A percentile compares a stretch with the other conserved stretches of the same genome.
Evolutionary conservation across 1,284 basidiomycete genomes (phyloP).

Genomic region (Cryptococcus wingfieldii): DNA sequence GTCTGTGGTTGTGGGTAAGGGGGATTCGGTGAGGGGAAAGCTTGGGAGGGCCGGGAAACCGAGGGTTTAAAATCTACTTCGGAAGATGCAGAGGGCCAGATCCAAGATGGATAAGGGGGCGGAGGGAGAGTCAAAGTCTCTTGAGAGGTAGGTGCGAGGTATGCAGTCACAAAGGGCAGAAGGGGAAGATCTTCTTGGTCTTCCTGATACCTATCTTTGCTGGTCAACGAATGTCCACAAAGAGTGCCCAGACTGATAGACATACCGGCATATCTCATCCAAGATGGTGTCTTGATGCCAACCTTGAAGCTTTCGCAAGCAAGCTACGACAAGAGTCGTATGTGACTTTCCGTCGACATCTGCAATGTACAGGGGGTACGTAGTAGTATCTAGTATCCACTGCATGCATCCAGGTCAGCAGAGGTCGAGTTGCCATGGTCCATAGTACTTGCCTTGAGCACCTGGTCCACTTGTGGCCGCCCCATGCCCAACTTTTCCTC

Average conservation of each 20-base stretch:
- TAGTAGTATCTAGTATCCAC: slow-evolving; percentile 32
- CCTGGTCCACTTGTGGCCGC: slow-evolving; percentile 32
- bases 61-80: neutral
- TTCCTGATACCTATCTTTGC: slow-evolving; percentile 31
- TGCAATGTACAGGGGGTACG: slow-evolving; percentile 43
- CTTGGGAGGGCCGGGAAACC: no score
- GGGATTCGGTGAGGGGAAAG: no score
- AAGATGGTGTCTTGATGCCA: slow-evolving; percentile 42
- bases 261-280: slow-evolving; percentile 39
- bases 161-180: slow-evolving; percentile 34
- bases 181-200: slow-evolving; percentile 43
- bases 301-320: slow-evolving; percentile 43
- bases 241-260: neutral
- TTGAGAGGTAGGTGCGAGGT: slow-evolving; percentile 22
- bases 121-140: slow-evolving; percentile 27
- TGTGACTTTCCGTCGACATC: slow-evolving; percentile 44
- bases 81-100: slow-evolving; percentile 30
- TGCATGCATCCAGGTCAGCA: slow-evolving; percentile 8
- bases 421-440: neutral
- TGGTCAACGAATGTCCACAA: neutral
- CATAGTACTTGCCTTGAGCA: slow-evolving; percentile 31
- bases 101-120: slow-evolving; percentile 40
- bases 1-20: neutral
- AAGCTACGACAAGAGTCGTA: slow-evolving; percentile 40
- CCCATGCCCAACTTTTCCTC: slow-evolving; percentile 45